Evolutionary conservation across 768 basidiomycete genomes (phyloP).

Genomic region (Austroboletus eburneus): DNA sequence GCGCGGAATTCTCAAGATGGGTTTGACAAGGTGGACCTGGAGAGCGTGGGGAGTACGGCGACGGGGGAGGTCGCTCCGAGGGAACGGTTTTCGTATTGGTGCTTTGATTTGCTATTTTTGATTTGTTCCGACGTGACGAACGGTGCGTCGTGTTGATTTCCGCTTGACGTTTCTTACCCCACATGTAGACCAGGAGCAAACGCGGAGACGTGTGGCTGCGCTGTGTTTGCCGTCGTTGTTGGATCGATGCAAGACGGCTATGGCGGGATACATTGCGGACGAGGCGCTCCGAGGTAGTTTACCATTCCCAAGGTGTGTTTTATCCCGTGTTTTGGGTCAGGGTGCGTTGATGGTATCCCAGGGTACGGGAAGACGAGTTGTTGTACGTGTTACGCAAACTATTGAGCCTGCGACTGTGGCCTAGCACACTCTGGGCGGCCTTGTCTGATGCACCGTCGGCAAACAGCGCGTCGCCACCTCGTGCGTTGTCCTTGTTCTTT

Average conservation of each 20-base stretch:
- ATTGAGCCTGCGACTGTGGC: conserved; percentile 65
- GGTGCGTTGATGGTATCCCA: too few relatives aligned
- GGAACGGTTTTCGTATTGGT: conserved; percentile 91
- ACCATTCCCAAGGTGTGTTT: conserved; percentile 76
- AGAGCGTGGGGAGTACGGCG: conserved; percentile 57
- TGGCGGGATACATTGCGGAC: conserved; percentile 80
- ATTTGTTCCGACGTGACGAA: conserved; percentile 65
- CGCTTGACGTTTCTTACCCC: too few relatives aligned
- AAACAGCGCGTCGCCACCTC: conserved; percentile 51
- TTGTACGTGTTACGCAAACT: conserved; percentile 79
- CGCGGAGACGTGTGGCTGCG: conserved; percentile 66
- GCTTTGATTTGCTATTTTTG: conserved; percentile 80
- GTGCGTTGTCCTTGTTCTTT: conserved; percentile 38
- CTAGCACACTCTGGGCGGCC: conserved; percentile 74
- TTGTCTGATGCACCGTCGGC: conserved; percentile 60
- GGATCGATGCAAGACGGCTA: conserved; percentile 63
- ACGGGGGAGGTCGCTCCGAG: conserved; percentile 54
- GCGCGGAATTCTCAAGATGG: conserved; percentile 19
- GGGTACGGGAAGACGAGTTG: conserved; percentile 85
- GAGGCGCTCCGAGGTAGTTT: conserved; percentile 78
- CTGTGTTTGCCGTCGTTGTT: conserved; percentile 69
- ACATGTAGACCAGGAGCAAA: conserved; percentile 55
- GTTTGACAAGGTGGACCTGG: conserved; percentile 37
- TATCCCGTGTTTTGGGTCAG: too few relatives aligned
- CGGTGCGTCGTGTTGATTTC: too few relatives aligned